Percentiles rank a stretch among this genome's conserved stretches.
Evolutionary conservation across 2,329 filamentous ascomycete genomes (phyloP).

Genomic region (Ceratocystis alfenasii): DNA sequence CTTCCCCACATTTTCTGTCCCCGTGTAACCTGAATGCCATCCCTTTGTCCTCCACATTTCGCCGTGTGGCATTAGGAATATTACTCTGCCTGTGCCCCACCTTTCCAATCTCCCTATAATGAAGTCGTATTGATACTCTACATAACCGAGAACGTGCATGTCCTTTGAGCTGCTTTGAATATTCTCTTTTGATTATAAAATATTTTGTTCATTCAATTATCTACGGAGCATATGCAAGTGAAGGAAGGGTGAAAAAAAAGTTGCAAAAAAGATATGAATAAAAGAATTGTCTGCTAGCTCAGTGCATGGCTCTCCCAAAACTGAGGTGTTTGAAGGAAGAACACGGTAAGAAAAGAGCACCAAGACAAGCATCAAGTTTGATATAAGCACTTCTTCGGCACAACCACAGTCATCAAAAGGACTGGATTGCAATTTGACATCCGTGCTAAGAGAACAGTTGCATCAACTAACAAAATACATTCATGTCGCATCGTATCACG

Average conservation of each 20-base stretch:
- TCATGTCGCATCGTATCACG: background rate
- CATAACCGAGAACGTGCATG: background rate
- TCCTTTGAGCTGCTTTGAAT: too few relatives aligned
- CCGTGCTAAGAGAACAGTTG: constrained; percentile 53
- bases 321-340: background rate
- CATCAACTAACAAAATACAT: background rate
- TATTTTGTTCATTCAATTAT: background rate
- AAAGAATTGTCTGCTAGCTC: constrained; percentile 15
- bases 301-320: constrained; percentile 10
- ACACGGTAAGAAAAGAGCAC: background rate
- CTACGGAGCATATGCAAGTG: too few relatives aligned
- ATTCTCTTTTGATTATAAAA: background rate
- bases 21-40: background rate
- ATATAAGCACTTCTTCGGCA: constrained; percentile 99
- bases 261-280: too few relatives aligned
- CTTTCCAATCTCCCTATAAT: background rate
- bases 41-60: constrained; percentile 12
- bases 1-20: background rate
- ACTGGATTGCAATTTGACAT: constrained; percentile 99
- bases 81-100: background rate
- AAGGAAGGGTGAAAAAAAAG: too few relatives aligned
- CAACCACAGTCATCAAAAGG: constrained; percentile 74
- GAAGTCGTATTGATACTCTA: background rate
- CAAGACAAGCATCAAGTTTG: constrained; percentile 29
- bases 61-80: background rate